Percentiles rank a stretch among this genome's conserved stretches.
Conservation (phyloP, 768 basidiomycete genomes). For the Mycena epipterygia region DNA sequence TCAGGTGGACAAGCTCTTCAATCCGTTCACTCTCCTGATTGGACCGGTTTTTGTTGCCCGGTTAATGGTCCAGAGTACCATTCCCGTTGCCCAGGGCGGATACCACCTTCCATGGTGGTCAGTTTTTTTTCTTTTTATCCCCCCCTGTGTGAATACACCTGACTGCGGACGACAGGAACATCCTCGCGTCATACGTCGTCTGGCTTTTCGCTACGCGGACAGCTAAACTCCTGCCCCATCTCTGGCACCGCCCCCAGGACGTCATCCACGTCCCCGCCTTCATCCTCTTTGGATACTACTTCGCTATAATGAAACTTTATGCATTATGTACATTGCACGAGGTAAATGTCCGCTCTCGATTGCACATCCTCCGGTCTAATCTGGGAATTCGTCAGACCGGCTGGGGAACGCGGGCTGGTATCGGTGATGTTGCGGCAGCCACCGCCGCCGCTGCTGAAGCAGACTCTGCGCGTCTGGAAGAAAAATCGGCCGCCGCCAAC, state of each 20-base stretch:
- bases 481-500: slow-evolving; percentile 40
- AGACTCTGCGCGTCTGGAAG: slow-evolving; percentile 47
- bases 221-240: slow-evolving; percentile 86
- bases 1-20: slow-evolving; percentile 88
- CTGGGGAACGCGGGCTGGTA: slow-evolving; percentile 96
- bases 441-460: slow-evolving; percentile 73
- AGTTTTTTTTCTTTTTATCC: slow-evolving; percentile 42
- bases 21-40: slow-evolving; percentile 87
- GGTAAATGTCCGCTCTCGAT: slow-evolving; percentile 54
- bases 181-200: slow-evolving; percentile 73
- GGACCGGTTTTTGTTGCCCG: slow-evolving; percentile 86
- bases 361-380: slow-evolving; percentile 10
- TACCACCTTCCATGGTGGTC: slow-evolving; percentile 90
- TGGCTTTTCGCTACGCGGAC: slow-evolving; percentile 82
- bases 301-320: slow-evolving; percentile 95
- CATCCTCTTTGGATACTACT: slow-evolving; percentile 93
- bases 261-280: slow-evolving; percentile 89
- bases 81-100: slow-evolving; percentile 74
- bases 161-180: slow-evolving; percentile 64
- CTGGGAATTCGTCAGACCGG: slow-evolving; percentile 70
- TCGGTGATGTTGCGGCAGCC: slow-evolving; percentile 85
- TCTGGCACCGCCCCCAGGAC: slow-evolving; percentile 82
- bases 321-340: slow-evolving; percentile 92
- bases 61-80: slow-evolving; percentile 85
- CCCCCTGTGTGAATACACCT: neutral